Base-by-base conservation (phyloP, 805 yeast species). In the Metschnikowia aberdeeniae region DNA sequence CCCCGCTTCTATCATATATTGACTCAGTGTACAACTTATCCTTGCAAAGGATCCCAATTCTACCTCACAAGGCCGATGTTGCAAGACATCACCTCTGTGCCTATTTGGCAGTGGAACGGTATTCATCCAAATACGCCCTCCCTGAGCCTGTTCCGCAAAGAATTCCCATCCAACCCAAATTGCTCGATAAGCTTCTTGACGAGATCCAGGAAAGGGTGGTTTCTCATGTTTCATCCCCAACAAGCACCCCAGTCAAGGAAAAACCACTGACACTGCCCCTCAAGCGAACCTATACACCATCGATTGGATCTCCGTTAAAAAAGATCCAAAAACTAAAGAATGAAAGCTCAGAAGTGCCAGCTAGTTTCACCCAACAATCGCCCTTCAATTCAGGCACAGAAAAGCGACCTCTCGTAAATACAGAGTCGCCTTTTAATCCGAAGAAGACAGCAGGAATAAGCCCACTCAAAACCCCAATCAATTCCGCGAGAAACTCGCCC, bases 11-110 rank as follows among this genome's bases (percentile, higher is more conserved):
- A 10, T 58, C 68, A 14, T 64, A 64, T 58, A 59, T 75, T 5
- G 75, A 65, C 30, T 70, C 76, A 3, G 57, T 81, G 11, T 80
- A 81, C 55, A 69, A 67, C 49, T 61, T 75, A 1, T 73, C 84
- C 17, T 67, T 84, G n/a, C 77, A 70, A 45, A 72, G 75, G 51
- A 69, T 70, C 36, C 76, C 77, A 47, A 59, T 64, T 2, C 59
- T 84, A 19, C 73, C 78, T 11, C 72, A 73, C 22, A 71, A 71
- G 33, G 77, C 80, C 42, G 90, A 85, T 51, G 66, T 76, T 2
- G 89, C 88, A 1, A 67, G 92, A 43, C 74, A 73, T 44, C 90
- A 85, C 58, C 59, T 86, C 10, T 81, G 89, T 59, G 85, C 89
- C 5, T 78, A 67, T 50, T 58, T 84, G 20, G 83, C 86, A 0